phyloP scores from a whole-genome alignment of 208 protist genomes.

The Phytomonas sp. region DNA sequence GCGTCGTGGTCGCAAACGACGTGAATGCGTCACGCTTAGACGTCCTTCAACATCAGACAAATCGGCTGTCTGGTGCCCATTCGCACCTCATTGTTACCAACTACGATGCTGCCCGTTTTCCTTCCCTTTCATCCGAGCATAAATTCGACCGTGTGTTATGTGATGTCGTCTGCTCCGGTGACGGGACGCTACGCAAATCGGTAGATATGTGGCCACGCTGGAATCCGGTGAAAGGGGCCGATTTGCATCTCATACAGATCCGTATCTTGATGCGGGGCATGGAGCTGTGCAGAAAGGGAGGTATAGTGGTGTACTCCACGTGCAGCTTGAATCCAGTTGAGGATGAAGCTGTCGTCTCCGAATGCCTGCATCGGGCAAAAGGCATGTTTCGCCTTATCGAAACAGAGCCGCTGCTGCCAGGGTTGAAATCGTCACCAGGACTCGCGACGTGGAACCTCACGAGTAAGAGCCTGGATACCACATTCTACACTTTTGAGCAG shows the following conservation, averaged over 20 bases:
- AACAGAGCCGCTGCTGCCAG: conserved; percentile 54
- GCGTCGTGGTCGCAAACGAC: conserved; percentile 90
- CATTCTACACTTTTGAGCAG: conserved; percentile 45
- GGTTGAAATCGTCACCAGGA: conserved; percentile 63
- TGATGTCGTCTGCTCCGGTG: conserved; percentile 94
- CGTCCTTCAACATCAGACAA: conserved; percentile 82
- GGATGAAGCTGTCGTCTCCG: conserved; percentile 91
- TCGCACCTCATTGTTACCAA: conserved; percentile 84
- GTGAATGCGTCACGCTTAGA: conserved; percentile 73
- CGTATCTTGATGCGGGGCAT: conserved; percentile 77
- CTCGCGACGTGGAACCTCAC: conserved; percentile 74
- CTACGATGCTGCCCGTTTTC: conserved; percentile 81
- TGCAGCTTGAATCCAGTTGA: conserved; percentile 94
- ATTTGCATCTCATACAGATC: conserved; percentile 81
- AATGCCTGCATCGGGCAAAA: conserved; percentile 54
- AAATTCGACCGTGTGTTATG: conserved; percentile 90
- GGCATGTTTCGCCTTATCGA: conserved; percentile 83
- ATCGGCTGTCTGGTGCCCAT: conserved; percentile 45
- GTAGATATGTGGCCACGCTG: conserved; percentile 90
- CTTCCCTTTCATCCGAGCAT: conserved; percentile 38
- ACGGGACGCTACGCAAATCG: conserved; percentile 93
- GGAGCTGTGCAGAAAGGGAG: conserved; percentile 68
- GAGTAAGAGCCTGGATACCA: conserved; percentile 46
- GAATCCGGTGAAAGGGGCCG: conserved; percentile 69
- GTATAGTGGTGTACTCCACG: conserved; percentile 93